These are phyloP conservation scores for Botrytis hyacinthi DNA, from an alignment of 2,329 filamentous ascomycete species.

Conservation along the genomic window DNA sequence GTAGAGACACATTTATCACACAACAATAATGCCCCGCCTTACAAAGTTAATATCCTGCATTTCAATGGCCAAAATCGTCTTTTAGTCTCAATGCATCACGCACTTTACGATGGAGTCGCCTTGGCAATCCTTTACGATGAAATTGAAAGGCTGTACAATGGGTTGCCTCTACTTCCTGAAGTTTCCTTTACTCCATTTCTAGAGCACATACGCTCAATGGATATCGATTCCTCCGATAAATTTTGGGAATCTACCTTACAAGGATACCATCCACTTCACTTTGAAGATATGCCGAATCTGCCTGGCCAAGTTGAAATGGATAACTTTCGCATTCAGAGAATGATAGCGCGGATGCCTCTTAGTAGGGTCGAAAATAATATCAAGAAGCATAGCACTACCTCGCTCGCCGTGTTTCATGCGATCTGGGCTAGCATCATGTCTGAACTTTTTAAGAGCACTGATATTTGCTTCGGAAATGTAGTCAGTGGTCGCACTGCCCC, in stretches of 20 bases:
- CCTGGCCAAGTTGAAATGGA: not conserved
- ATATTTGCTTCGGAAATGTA: conserved; percentile 86
- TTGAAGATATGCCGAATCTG: conserved; percentile 1
- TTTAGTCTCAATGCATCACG: conserved; percentile 62
- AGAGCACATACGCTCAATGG: conserved; percentile 50
- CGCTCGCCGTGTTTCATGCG: conserved; percentile 68
- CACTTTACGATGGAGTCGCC: conserved; percentile 81
- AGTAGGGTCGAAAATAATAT: conserved; percentile 47
- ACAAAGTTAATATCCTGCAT: conserved; percentile 28
- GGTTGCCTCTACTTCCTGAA: conserved; percentile 47
- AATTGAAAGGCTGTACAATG: conserved; percentile 58
- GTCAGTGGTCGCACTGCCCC: conserved; percentile 71
- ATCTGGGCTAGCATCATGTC: conserved; percentile 68
- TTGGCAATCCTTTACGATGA: conserved; percentile 69
- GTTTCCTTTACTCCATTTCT: conserved; percentile 65
- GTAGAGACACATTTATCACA: not conserved
- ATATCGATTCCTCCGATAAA: conserved; percentile 49
- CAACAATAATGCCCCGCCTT: conserved; percentile 32
- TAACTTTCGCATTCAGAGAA: conserved; percentile 22
- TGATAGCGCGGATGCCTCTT: conserved; percentile 25
- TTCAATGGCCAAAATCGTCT: conserved; percentile 24
- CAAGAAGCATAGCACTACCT: conserved; percentile 55
- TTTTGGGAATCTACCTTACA: conserved; percentile 66
- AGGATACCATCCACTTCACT: conserved; percentile 45
- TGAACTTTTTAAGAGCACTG: conserved; percentile 52